These are phyloP conservation scores for Echinosophora koreensis DNA, from an alignment of 306 rosid genomes.

Conservation along the genomic window DNA sequence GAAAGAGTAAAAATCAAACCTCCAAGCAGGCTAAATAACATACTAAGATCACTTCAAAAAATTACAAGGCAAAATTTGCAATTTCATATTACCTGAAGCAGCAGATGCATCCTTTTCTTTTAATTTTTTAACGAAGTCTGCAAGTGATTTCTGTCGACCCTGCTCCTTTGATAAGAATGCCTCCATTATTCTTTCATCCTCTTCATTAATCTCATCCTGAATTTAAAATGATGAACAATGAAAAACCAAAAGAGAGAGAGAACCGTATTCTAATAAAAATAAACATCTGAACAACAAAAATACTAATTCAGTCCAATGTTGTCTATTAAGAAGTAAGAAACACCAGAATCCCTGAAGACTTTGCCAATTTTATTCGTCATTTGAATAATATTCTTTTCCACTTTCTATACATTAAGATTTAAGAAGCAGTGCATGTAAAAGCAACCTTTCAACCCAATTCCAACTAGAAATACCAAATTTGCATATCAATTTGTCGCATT, in stretches of 20 bases:
- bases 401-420: conserved; percentile 6
- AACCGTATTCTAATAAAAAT: background rate
- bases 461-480: background rate
- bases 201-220: conserved; percentile 71
- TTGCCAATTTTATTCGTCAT: background rate
- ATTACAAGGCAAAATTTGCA: background rate
- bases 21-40: background rate
- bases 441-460: background rate
- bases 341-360: background rate
- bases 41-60: conserved; percentile 13
- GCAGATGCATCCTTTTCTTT: conserved; percentile 68
- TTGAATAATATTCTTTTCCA: background rate
- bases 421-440: background rate
- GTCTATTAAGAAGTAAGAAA: background rate
- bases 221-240: conserved; percentile 12
- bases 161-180: conserved; percentile 63
- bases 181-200: conserved; percentile 73
- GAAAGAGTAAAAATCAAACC: conserved; percentile 24
- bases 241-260: conserved; percentile 16
- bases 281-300: background rate
- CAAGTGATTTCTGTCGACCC: conserved; percentile 64
- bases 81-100: conserved; percentile 59
- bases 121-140: conserved; percentile 72
- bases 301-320: background rate
- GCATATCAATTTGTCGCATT: background rate